Evolutionary conservation across 176 grass and related monocot genomes (phyloP).

Genomic region (Triticum timopheevii): DNA sequence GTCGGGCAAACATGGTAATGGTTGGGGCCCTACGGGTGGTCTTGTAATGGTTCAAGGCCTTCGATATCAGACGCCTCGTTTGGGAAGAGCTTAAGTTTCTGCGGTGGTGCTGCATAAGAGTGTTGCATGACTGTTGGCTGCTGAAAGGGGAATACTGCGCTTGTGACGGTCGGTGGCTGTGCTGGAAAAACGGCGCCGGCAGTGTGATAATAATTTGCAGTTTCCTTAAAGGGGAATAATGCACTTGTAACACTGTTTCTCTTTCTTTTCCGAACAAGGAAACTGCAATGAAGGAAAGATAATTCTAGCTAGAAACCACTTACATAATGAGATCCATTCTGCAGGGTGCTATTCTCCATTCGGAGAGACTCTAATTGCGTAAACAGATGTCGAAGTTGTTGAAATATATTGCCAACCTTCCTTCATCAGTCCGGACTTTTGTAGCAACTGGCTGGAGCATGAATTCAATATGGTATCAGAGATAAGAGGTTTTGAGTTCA

Average conservation of each 20-base stretch:
- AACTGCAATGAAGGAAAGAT: background rate
- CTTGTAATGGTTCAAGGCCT: background rate
- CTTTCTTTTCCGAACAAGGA: no score
- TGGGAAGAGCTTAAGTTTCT: conserved; percentile 76
- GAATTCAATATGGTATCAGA: no score
- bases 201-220: no score
- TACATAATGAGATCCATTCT: conserved; percentile 81
- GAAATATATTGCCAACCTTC: no score
- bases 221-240: no score
- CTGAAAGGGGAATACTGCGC: conserved; percentile 32
- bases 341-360: conserved; percentile 56
- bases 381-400: conserved; percentile 45
- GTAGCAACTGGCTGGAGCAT: no score
- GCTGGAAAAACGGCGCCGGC: background rate
- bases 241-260: no score
- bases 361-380: conserved; percentile 62
- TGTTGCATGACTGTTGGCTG: conserved; percentile 26
- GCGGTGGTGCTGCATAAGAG: conserved; percentile 17
- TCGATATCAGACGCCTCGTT: background rate
- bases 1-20: conserved; percentile 23
- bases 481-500: no score
- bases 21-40: background rate
- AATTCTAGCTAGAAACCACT: conserved; percentile 9
- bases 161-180: background rate
- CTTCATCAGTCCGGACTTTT: no score